Evolutionary conservation across 495 filamentous ascomycete genomes (phyloP).

Genomic region (Penicillium atrosanguineum): DNA sequence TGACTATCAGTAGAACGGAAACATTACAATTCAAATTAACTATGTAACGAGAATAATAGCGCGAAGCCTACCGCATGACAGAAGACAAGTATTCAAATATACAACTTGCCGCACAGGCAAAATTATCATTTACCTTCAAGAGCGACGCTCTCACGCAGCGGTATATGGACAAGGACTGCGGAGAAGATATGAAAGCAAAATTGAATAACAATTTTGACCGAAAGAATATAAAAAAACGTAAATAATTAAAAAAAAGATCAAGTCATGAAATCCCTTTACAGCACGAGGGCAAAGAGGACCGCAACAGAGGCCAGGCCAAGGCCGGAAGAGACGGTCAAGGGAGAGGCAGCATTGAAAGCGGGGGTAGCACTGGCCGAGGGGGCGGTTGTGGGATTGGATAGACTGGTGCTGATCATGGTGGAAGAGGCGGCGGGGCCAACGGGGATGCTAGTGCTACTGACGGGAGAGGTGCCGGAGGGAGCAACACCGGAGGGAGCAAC

Average conservation of each 20-base stretch:
- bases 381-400: slow-evolving; percentile 1
- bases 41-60: too few relatives aligned
- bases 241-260: background rate
- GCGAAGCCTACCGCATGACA: background rate
- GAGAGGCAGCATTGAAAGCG: slow-evolving; percentile 20
- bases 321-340: slow-evolving; percentile 14
- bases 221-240: background rate
- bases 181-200: background rate
- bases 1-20: too few relatives aligned
- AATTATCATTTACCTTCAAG: background rate
- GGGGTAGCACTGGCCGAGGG: slow-evolving; percentile 11
- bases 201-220: background rate
- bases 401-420: slow-evolving; percentile 6
- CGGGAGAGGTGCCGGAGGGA: slow-evolving; percentile 5
- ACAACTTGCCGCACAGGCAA: background rate
- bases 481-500: background rate
- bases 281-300: slow-evolving; percentile 16
- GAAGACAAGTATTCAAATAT: background rate
- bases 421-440: slow-evolving; percentile 15
- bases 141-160: background rate
- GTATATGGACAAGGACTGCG: background rate
- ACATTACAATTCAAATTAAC: too few relatives aligned
- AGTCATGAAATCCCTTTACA: slow-evolving; percentile 8
- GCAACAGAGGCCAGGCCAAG: slow-evolving; percentile 18
- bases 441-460: slow-evolving; percentile 7